Base-by-base conservation (phyloP, 2,329 filamentous ascomycete genomes). In the Exserohilum rostratum region DNA sequence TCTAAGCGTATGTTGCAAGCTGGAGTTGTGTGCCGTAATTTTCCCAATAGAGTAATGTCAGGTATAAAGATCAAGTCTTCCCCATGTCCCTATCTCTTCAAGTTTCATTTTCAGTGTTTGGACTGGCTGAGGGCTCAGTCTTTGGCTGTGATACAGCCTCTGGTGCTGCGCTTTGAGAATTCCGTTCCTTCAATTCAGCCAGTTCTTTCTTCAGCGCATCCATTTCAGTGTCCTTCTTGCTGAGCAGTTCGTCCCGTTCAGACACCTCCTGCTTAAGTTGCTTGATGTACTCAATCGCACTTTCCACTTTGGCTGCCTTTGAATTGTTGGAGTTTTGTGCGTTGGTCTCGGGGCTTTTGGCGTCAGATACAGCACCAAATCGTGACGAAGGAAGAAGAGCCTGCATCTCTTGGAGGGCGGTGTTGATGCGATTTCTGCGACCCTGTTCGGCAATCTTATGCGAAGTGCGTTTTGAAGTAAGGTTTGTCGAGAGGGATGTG, bases 381-480 rank as follows among this genome's bases (percentile, higher is more conserved):
- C 77, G 76, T 62, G 74, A 79, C 0, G 80, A 74, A 0, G 95
- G 93, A n/a, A 99, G 80, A 2, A 99, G 81, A 0, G 87, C 84
- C 46, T 95, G 92, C 74, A 99, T 96, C 73, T 97, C 90, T 65
- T 93, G 91, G 18, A 99, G 80, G 0, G 95, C 95, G 49, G 88
- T 90, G 73, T 99, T 99, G 77, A 99, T 98, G 43, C 95, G 87
- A 72, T 99, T 98, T 55, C 95, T 84, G 43, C 95, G 87, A 6
- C 95, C 95, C 78, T 99, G 95, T 77, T 99, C 95, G 15, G 95
- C 95, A 62, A 99, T 91, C 77, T 99, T 99, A 79, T 99, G 95
- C 38, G 92, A 96, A 2, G 95, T 98, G 48, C 93, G 89, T 79
- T 99, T 99, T 3, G 92, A 96, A 0, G 93, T 97, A 22, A 99